phyloP scores from a whole-genome alignment of 805 yeast genomes.

The Metschnikowia arizonensis region DNA sequence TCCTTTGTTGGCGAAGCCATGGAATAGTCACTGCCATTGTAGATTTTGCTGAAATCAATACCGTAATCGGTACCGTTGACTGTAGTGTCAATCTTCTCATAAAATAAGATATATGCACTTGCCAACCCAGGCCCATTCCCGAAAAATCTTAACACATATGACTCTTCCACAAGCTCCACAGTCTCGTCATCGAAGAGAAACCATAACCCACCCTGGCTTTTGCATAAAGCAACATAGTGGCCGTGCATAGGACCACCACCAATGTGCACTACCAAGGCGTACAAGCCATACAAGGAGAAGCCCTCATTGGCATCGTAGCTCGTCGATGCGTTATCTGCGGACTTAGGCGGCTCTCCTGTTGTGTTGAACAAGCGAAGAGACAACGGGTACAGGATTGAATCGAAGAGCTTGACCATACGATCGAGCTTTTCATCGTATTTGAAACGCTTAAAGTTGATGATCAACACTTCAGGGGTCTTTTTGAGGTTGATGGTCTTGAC shows the following conservation, averaged over 20 bases:
- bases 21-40: slow-evolving; percentile 45
- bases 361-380: slow-evolving; percentile 67
- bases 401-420: slow-evolving; percentile 79
- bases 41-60: slow-evolving; percentile 74
- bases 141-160: slow-evolving; percentile 76
- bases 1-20: slow-evolving; percentile 12
- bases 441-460: slow-evolving; percentile 86
- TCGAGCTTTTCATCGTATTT: slow-evolving; percentile 83
- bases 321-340: neutral
- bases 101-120: slow-evolving; percentile 86
- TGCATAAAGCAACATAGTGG: slow-evolving; percentile 85
- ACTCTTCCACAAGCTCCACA: slow-evolving; percentile 81
- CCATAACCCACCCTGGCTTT: slow-evolving; percentile 80
- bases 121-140: slow-evolving; percentile 88
- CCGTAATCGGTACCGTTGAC: slow-evolving; percentile 37
- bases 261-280: slow-evolving; percentile 85
- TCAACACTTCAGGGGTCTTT: slow-evolving; percentile 69
- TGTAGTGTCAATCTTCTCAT: slow-evolving; percentile 46
- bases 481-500: slow-evolving; percentile 81
- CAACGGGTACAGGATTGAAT: slow-evolving; percentile 77
- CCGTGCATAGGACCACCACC: slow-evolving; percentile 99
- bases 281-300: slow-evolving; percentile 62
- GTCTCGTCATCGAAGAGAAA: slow-evolving; percentile 91
- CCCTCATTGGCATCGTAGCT: slow-evolving; percentile 4
- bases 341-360: slow-evolving; percentile 25